Base-by-base conservation (phyloP, 345 rosid species). In the Lumnitzera littorea region DNA sequence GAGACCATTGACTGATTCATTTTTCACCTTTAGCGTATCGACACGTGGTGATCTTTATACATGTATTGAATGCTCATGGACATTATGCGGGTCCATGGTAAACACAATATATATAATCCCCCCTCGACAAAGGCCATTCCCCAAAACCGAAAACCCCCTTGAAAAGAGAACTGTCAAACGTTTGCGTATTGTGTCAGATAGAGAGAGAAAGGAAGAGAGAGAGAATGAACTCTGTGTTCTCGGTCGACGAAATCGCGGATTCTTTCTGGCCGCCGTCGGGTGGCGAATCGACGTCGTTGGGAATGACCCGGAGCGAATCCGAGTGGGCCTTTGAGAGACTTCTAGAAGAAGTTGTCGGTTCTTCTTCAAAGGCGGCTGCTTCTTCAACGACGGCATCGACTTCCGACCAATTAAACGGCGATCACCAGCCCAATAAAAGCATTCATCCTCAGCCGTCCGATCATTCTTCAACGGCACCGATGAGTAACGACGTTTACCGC, bases 321-420 rank as follows among this genome's bases (percentile, higher is more conserved):
- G 89, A 86, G 64, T 88, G 96, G 96, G 88, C 81, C 49, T 62
- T 86, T 11, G 82, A 88, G 24, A 80, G 69, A 62, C 64, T 88
- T 58, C 74, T 88, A 5, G 72, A 74, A 52, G 91, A 84, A 63
- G 65, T 75, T 62, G 57, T 72, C 70, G 56, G 53, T 71, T 47
- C 76, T 41, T 72, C 68, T 53, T 69, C 76, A 23, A 58, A 61
- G 16, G 62, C 80, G 51, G 70, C 62, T 43, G 68, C 53, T 0
- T 67, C 84, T 56, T 75, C 62, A 55, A 66, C 76, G 58, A 72
- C 87, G 15, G 58, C 70, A 66, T 67, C 84, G 49, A 73, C 61
- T 57, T 41, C 67, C 58, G 70, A 61, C 11, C 68, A 64, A 41
- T 78, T 64, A 48, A 64, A 68, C 15, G 85, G 71, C 51, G 75